phyloP scores from a whole-genome alignment of 2,329 filamentous ascomycete species.

The Monilinia laxa region DNA sequence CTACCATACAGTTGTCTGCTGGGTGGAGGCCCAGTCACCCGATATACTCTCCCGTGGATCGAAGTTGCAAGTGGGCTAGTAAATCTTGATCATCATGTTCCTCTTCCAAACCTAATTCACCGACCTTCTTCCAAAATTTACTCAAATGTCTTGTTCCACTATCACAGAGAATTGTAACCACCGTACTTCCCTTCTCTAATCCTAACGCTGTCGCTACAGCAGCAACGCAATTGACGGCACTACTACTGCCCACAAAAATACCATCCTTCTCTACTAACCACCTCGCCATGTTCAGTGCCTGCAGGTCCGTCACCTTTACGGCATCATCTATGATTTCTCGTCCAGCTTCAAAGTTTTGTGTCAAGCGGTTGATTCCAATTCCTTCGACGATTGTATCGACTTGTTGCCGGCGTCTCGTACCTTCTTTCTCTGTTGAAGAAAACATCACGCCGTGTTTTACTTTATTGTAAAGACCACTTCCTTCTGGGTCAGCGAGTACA shows the following conservation, averaged over 20 bases:
- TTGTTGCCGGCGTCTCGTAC: constrained; percentile 83
- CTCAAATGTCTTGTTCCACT: constrained; percentile 78
- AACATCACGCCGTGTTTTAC: constrained; percentile 96
- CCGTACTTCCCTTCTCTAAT: constrained; percentile 58
- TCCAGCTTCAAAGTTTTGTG: constrained; percentile 86
- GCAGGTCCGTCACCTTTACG: constrained; percentile 80
- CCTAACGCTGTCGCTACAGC: constrained; percentile 66
- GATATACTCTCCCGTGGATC: not conserved
- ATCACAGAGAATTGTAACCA: constrained; percentile 86
- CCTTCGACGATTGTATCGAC: constrained; percentile 96
- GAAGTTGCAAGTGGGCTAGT: constrained; percentile 38
- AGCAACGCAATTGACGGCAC: constrained; percentile 92
- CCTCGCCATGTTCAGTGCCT: constrained; percentile 90
- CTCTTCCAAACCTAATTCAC: constrained; percentile 64
- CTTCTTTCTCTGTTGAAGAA: constrained; percentile 81
- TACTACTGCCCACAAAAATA: constrained; percentile 91
- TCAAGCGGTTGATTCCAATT: constrained; percentile 93
- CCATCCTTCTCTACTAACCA: constrained; percentile 96
- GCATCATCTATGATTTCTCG: constrained; percentile 87
- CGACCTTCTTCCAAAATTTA: constrained; percentile 79
- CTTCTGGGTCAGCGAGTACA: constrained; percentile 89
- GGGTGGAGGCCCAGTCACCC: not conserved
- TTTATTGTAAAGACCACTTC: constrained; percentile 89
- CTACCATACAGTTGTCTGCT: not conserved
- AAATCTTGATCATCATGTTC: constrained; percentile 52